Percentiles rank a stretch among this genome's conserved stretches.
phyloP scores from a whole-genome alignment of 2,329 filamentous ascomycete species.

The Penicillium sp. region DNA sequence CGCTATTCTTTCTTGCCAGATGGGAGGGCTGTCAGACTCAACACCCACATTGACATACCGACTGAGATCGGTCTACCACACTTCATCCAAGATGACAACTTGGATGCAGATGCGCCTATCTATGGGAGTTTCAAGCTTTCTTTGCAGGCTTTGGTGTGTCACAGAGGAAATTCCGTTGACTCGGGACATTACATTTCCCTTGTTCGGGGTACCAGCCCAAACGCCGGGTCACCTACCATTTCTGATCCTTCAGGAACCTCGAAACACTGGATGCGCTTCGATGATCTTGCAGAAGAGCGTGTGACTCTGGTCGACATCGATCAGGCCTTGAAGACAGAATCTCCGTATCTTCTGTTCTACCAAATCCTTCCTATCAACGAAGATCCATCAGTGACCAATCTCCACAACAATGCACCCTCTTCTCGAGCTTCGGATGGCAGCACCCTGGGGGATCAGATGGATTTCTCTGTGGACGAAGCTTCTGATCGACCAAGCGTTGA shows the following conservation, averaged over 20 bases:
- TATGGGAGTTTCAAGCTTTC: slow-evolving; percentile 92
- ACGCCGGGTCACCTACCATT: slow-evolving; percentile 27
- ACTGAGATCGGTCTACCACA: slow-evolving; percentile 80
- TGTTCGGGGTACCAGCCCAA: slow-evolving; percentile 67
- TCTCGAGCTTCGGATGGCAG: slow-evolving; percentile 28
- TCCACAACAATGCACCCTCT: slow-evolving; percentile 40
- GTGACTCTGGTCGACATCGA: slow-evolving; percentile 78
- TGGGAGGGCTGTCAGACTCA: slow-evolving; percentile 69
- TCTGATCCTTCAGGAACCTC: slow-evolving; percentile 60
- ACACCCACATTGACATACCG: slow-evolving; percentile 89
- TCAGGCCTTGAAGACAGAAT: slow-evolving; percentile 76
- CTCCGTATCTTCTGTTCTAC: slow-evolving; percentile 93
- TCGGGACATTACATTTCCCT: slow-evolving; percentile 91
- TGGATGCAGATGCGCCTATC: slow-evolving; percentile 65
- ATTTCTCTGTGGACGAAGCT: slow-evolving; percentile 18
- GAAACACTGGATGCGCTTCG: slow-evolving; percentile 85
- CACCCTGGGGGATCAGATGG: slow-evolving; percentile 8
- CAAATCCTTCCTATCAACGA: slow-evolving; percentile 88
- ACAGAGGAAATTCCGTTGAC: slow-evolving; percentile 80
- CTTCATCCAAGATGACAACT: slow-evolving; percentile 80
- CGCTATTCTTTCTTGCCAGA: slow-evolving; percentile 75
- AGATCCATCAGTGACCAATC: slow-evolving; percentile 45
- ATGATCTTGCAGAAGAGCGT: slow-evolving; percentile 75
- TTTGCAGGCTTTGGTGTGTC: slow-evolving; percentile 88
- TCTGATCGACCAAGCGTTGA: slow-evolving; percentile 42